A percentile compares a stretch with the other conserved stretches of the same genome.
These are phyloP conservation scores for Teratosphaeria viscida DNA, from an alignment of 2,329 filamentous ascomycete species.

Conservation along the genomic window DNA sequence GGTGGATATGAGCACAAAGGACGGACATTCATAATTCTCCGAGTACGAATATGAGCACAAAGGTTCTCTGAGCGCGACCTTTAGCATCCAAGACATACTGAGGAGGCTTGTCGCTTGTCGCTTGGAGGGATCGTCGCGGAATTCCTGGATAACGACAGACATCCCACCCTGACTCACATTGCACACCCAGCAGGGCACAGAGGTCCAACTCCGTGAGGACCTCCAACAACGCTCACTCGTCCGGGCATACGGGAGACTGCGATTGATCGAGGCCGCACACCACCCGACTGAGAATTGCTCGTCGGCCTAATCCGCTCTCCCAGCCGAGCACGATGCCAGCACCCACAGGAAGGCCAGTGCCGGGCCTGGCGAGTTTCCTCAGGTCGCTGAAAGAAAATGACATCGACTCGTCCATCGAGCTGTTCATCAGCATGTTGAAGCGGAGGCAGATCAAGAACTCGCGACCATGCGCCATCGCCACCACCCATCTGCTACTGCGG, in stretches of 20 bases:
- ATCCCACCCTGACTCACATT: not conserved
- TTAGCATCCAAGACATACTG: too few relatives aligned
- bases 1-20: not conserved
- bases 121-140: too few relatives aligned
- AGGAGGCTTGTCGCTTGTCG: too few relatives aligned
- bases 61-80: too few relatives aligned
- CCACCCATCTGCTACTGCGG: conserved; percentile 75
- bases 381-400: conserved; percentile 65
- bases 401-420: conserved; percentile 74
- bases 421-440: conserved; percentile 76
- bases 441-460: conserved; percentile 81
- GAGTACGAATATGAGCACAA: too few relatives aligned
- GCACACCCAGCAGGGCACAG: not conserved
- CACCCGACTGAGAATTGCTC: not conserved
- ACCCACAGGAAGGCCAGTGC: conserved; percentile 49
- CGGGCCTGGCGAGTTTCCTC: conserved; percentile 67
- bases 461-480: conserved; percentile 81
- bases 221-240: not conserved
- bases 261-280: not conserved
- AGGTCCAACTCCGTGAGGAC: not conserved
- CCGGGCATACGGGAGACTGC: not conserved
- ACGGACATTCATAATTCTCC: too few relatives aligned
- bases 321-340: conserved; percentile 42
- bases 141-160: not conserved
- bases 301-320: not conserved